A percentile compares a stretch with the other conserved stretches of the same genome.
Conservation (phyloP, 768 basidiomycete genomes). For the Kwoniella botswanensis region DNA sequence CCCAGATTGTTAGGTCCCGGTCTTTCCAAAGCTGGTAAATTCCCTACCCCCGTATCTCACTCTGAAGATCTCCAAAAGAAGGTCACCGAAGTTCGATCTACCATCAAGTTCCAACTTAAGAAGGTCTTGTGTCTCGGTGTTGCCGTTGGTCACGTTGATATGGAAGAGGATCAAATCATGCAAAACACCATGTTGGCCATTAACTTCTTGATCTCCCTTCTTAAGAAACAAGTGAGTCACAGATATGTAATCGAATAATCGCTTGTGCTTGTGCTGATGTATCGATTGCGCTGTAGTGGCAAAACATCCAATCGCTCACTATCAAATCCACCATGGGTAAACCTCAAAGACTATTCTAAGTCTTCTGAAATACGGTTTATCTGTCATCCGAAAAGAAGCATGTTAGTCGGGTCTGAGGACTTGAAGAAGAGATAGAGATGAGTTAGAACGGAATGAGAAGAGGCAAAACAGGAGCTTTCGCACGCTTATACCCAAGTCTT, state of each 20-base stretch:
- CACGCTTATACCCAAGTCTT: constrained; percentile 90
- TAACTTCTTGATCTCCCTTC: constrained; percentile 98
- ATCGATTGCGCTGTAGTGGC: constrained; percentile 62
- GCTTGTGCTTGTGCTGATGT: background rate
- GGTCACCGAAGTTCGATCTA: constrained; percentile 92
- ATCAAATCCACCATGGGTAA: constrained; percentile 99
- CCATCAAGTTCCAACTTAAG: constrained; percentile 99
- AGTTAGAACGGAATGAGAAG: constrained; percentile 31
- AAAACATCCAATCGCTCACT: constrained; percentile 98
- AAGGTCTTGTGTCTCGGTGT: constrained; percentile 96
- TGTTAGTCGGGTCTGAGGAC: background rate
- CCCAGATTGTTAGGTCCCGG: constrained; percentile 99
- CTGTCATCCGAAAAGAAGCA: too few relatives aligned
- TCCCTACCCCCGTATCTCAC: constrained; percentile 96
- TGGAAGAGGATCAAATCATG: constrained; percentile 96
- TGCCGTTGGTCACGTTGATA: constrained; percentile 95
- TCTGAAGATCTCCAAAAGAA: constrained; percentile 87
- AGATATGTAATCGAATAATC: too few relatives aligned
- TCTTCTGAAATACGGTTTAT: constrained; percentile 20
- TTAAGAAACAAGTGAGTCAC: constrained; percentile 74
- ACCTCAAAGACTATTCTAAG: constrained; percentile 89
- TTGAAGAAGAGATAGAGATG: constrained; percentile 4
- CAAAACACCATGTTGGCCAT: constrained; percentile 98
- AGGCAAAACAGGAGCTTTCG: constrained; percentile 94
- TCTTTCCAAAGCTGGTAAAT: constrained; percentile 99